These are phyloP conservation scores for Cokeromyces recurvatus DNA, from an alignment of 371 early-diverging fungal species.

Conservation along the genomic window DNA sequence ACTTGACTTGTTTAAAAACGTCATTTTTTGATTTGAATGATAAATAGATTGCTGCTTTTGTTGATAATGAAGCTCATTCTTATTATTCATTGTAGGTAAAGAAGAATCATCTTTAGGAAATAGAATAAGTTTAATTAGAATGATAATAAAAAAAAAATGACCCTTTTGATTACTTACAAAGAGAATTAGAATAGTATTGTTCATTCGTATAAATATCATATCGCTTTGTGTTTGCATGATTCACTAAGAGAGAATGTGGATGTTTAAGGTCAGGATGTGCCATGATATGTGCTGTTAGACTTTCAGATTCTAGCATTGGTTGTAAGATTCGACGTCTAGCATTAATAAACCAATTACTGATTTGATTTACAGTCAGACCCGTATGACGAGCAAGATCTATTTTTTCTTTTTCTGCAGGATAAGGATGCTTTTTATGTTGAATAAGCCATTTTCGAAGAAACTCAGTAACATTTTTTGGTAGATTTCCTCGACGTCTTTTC, in stretches of 20 bases:
- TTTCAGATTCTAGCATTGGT: constrained; percentile 46
- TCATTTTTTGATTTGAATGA: no score
- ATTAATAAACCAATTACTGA: constrained; percentile 92
- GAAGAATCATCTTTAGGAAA: no score
- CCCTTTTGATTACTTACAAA: no score
- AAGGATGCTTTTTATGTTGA: constrained; percentile 76
- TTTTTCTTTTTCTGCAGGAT: constrained; percentile 82
- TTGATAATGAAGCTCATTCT: no score
- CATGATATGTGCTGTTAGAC: constrained; percentile 21
- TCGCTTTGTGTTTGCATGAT: no score
- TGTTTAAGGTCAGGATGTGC: constrained; percentile 21
- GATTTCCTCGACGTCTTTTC: constrained; percentile 56
- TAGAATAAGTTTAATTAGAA: no score
- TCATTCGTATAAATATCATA: constrained; percentile 13
- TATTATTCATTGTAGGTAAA: no score
- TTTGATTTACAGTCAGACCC: constrained; percentile 70
- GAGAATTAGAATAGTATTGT: constrained; percentile 6
- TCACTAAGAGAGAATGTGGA: no score
- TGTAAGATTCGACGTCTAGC: constrained; percentile 71
- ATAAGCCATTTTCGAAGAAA: constrained; percentile 72
- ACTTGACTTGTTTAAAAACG: no score
- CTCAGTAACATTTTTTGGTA: constrained; percentile 62
- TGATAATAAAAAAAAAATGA: no score
- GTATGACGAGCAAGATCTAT: constrained; percentile 58
- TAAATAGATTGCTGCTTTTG: no score